Percentiles rank a stretch among this genome's conserved stretches.
Conservation (phyloP, 257 asterid genomes). For the Lavandula angustifolia region DNA sequence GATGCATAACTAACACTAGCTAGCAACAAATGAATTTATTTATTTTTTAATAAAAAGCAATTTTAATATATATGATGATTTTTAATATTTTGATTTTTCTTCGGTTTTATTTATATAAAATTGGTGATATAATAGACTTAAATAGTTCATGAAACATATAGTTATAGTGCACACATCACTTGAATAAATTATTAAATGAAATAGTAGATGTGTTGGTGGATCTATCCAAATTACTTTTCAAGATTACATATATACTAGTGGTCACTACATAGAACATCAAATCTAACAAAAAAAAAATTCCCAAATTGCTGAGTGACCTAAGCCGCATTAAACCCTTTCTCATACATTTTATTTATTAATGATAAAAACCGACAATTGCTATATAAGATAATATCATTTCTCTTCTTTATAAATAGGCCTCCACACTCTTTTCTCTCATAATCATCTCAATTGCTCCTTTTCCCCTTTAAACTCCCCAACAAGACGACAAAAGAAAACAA, state of each 20-base stretch:
- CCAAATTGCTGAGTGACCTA: conserved; percentile 32
- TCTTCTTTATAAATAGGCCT: conserved; percentile 39
- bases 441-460: conserved; percentile 8
- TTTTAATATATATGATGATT: neutral
- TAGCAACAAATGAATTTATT: too few species aligned
- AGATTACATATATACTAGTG: neutral
- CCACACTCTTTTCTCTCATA: conserved; percentile 7
- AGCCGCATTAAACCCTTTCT: conserved; percentile 24
- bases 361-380: too few species aligned
- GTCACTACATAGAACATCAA: conserved; percentile 21
- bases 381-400: too few species aligned
- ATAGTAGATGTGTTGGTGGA: neutral
- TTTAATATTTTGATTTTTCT: neutral
- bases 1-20: neutral
- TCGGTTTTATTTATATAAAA: too few species aligned
- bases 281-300: neutral
- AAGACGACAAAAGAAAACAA: neutral
- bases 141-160: too few species aligned
- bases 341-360: too few species aligned
- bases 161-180: too few species aligned
- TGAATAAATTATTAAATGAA: neutral
- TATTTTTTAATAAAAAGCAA: too few species aligned
- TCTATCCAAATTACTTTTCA: neutral
- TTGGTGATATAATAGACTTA: too few species aligned
- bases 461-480: conserved; percentile 1